Base-by-base conservation (phyloP, 495 filamentous ascomycete species). In the Rhizodiscina lignyota region DNA sequence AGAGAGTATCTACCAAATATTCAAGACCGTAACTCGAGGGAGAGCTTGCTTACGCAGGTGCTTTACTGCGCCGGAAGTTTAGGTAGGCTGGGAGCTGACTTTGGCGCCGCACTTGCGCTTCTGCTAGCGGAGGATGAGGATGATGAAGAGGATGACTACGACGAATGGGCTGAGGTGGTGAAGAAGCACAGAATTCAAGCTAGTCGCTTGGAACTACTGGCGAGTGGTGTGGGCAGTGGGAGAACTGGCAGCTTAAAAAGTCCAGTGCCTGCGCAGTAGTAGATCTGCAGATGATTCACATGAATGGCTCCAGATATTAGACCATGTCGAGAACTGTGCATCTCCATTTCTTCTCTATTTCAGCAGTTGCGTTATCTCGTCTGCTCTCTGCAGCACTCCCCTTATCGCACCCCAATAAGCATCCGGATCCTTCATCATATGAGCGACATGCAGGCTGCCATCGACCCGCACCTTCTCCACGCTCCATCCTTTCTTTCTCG, bases 61-160 rank as follows among this genome's bases (percentile, higher is more conserved):
- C 63, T 96, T 15, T 99, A 96, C 58, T 94, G 87, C 44, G 85
- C 86, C 2, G 84, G 85, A 13, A 94, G 85, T 59, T 59, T 99
- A 40, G 89, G 89, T 4, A 69, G 91, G 19, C 59, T 96, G 1
- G 91, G 91, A 4, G 85, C 83, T 1, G 91, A 96, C 54, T 96
- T 96, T 60, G 80, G 86, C 28, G 62, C 92, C 59, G 70, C 94
- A 30, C 55, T 96, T 37, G 83, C 83, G 0, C 67, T 74, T 32
- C 48, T 91, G 21, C 58, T 64, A 12, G 71, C 71, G 28, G 44
- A 20, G 4, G 38, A 40, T 2, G 42, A 49, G 5, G 38, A 39
- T 13, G 36, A 30, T 8, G 54, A 55, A 16, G 48, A 49, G n/a
- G 40, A 47, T 13, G 49, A 49, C 3, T 55, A 58, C 3, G 62